Percentiles rank a stretch among this genome's conserved stretches.
These are phyloP conservation scores for Russula ochroleuca DNA, from an alignment of 768 basidiomycete genomes.

Conservation along the genomic window DNA sequence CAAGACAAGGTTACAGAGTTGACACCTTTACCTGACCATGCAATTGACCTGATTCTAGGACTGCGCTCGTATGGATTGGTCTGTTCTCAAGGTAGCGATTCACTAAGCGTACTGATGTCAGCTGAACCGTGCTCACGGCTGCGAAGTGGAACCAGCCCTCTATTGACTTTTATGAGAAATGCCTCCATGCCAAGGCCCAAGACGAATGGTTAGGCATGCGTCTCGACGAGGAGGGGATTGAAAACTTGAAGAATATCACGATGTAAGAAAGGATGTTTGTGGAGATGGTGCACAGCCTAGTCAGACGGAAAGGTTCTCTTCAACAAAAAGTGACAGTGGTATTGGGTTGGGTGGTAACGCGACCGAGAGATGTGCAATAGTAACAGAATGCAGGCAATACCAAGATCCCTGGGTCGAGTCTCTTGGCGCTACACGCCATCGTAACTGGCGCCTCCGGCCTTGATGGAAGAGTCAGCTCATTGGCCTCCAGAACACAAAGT, in stretches of 20 bases:
- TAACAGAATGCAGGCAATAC: background rate
- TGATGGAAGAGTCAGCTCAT: conserved; percentile 16
- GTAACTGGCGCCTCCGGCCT: conserved; percentile 89
- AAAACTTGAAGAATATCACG: conserved; percentile 51
- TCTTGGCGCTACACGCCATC: conserved; percentile 61
- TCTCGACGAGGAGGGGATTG: conserved; percentile 64
- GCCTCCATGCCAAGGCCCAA: conserved; percentile 71
- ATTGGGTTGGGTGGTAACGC: conserved; percentile 1
- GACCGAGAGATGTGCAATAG: conserved; percentile 2
- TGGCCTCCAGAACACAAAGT: conserved; percentile 28
- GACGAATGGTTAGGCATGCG: conserved; percentile 89
- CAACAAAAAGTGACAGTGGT: background rate
- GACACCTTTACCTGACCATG: background rate
- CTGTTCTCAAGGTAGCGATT: conserved; percentile 67
- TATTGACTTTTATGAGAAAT: conserved; percentile 88
- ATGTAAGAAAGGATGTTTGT: conserved; percentile 7
- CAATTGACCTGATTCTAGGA: conserved; percentile 40
- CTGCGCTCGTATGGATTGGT: conserved; percentile 75
- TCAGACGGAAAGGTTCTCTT: background rate
- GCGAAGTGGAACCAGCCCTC: conserved; percentile 87
- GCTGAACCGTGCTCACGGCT: background rate
- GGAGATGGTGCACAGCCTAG: background rate
- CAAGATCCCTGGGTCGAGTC: background rate
- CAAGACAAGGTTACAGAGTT: conserved; percentile 63
- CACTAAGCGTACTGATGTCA: background rate